phyloP scores from a whole-genome alignment of 2,329 filamentous ascomycete genomes.

The Colletotrichum shisoi region DNA sequence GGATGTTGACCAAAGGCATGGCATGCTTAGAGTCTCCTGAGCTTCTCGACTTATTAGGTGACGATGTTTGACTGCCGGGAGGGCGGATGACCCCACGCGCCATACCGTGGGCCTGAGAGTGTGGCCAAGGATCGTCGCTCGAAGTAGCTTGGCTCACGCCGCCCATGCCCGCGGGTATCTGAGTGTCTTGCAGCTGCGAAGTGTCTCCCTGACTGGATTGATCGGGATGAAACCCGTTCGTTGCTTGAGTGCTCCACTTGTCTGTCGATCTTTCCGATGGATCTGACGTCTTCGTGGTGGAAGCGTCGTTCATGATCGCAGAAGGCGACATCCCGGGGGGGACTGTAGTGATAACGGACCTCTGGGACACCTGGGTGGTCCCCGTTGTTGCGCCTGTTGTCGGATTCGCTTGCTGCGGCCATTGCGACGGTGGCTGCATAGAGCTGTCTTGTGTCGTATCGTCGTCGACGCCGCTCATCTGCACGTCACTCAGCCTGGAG shows the following conservation, averaged over 20 bases:
- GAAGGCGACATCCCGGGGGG: constrained; percentile 66
- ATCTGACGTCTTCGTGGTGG: constrained; percentile 89
- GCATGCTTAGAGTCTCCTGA: constrained; percentile 49
- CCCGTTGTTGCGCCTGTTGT: constrained; percentile 54
- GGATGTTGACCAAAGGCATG: constrained; percentile 50
- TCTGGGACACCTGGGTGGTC: constrained; percentile 70
- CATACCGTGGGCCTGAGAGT: constrained; percentile 66
- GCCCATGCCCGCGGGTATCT: constrained; percentile 48
- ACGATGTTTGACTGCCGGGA: constrained; percentile 52
- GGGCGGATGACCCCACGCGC: constrained; percentile 49
- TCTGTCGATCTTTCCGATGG: constrained; percentile 70
- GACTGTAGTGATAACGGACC: constrained; percentile 66
- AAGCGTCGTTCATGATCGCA: constrained; percentile 79
- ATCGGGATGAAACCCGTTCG: constrained; percentile 68
- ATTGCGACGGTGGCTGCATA: constrained; percentile 59
- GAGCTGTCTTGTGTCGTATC: constrained; percentile 57
- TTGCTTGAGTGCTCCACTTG: constrained; percentile 74
- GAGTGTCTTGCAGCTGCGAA: constrained; percentile 64
- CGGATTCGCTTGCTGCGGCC: constrained; percentile 46
- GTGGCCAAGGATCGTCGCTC: constrained; percentile 63
- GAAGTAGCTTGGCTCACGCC: constrained; percentile 56
- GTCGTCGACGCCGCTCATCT: constrained; percentile 67
- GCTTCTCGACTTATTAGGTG: constrained; percentile 44
- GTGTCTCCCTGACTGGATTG: constrained; percentile 50
- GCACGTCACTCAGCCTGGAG: constrained; percentile 62